Percentiles rank a stretch among this genome's conserved stretches.
phyloP scores from a whole-genome alignment of 495 filamentous ascomycete species.

The Penicillium cataractarum region DNA sequence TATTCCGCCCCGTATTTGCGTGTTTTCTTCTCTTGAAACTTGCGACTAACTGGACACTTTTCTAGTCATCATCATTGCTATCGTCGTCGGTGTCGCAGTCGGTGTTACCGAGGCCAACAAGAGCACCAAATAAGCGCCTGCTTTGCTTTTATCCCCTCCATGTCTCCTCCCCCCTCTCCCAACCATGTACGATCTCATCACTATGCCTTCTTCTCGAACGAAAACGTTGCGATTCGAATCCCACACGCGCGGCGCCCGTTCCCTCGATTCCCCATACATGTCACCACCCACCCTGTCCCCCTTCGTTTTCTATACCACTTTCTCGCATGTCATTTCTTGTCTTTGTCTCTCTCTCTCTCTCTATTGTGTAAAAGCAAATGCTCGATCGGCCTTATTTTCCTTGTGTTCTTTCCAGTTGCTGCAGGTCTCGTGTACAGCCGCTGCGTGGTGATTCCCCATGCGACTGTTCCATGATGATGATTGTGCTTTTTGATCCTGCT shows the following conservation, averaged over 20 bases:
- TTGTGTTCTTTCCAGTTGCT: slow-evolving; percentile 21
- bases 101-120: slow-evolving; percentile 47
- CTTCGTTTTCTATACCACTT: slow-evolving; percentile 38
- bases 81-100: slow-evolving; percentile 54
- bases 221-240: slow-evolving; percentile 6
- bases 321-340: slow-evolving; percentile 26
- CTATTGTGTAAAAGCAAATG: slow-evolving; percentile 36
- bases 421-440: slow-evolving; percentile 27
- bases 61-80: slow-evolving; percentile 54
- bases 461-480: slow-evolving; percentile 25
- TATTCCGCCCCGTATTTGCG: slow-evolving; percentile 2
- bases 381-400: slow-evolving; percentile 23
- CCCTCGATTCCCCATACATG: slow-evolving; percentile 2
- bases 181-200: slow-evolving; percentile 23
- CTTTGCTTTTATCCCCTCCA: slow-evolving; percentile 1
- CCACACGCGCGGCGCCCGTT: slow-evolving; percentile 10
- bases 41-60: slow-evolving; percentile 1
- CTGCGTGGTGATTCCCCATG: slow-evolving; percentile 6
- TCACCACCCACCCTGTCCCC: slow-evolving; percentile 8
- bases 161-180: slow-evolving; percentile 18
- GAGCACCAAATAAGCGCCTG: slow-evolving; percentile 14
- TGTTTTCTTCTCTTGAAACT: neutral
- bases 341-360: slow-evolving; percentile 10
- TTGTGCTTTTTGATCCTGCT: slow-evolving; percentile 16
- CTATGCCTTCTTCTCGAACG: neutral